Base-by-base conservation (phyloP, 2,329 filamentous ascomycete species). In the Tolypocladium amazonense region DNA sequence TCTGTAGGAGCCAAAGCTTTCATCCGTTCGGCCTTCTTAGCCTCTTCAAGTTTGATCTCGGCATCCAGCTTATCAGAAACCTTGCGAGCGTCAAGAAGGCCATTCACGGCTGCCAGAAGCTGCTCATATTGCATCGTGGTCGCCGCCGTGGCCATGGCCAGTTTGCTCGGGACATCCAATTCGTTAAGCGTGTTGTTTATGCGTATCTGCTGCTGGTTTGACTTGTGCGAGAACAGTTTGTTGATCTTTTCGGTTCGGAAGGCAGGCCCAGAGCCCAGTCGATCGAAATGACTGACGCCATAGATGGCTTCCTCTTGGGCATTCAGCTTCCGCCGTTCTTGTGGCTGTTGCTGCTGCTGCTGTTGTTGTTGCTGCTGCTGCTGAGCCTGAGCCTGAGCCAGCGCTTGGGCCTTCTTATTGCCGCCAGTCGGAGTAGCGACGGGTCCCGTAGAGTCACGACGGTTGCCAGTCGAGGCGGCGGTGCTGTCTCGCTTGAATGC, bases 221-320 rank as follows among this genome's bases (percentile, higher is more conserved):
- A 88, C 75, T 92, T 92, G 64, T 88, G 88, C 43, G 86, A 85
- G 59, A 91, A 88, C 30, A 90, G 83, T 72, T 92, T 92, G 65
- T 88, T 87, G 61, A 93, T 84, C 71, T 85, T 88, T 67, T 93
- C 89, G 35, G 91, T 91, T 15, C 93, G 89, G 81, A 97, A 97
- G 18, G 90, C 88, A 41, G 96, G 90, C 8, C 94, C 93, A 11
- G 88, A 88, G 1, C 88, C 86, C 45, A 97, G 81, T 35, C 93
- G 89, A 59, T 97, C 93, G 70, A 93, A 88, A 64, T 90, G 86
- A 9, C 88, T 84, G 12, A 99, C 88, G 63, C 93, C 94, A 69
- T 93, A 97, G 39, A 88, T 81, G 63, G 83, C 74, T 75, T 92
- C 88, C 74, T 95, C 88, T 65, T 89, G 84, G 55, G 88, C 81